Evolutionary conservation across 495 filamentous ascomycete species (phyloP).

Genomic region (Chaetomium tenue): DNA sequence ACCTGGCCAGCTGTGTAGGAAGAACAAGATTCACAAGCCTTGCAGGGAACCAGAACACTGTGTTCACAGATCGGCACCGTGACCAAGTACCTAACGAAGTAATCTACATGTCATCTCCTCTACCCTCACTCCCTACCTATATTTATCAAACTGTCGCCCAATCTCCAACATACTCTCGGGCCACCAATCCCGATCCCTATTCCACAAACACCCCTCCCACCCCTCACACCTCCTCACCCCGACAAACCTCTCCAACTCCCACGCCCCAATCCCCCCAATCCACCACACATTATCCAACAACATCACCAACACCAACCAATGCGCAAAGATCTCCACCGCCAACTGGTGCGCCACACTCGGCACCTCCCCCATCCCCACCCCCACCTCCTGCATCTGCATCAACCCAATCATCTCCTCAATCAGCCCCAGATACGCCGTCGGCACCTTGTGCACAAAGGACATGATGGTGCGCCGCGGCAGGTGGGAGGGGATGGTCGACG

Average conservation of each 20-base stretch:
- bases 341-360: slow-evolving; percentile 29
- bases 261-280: slow-evolving; percentile 37
- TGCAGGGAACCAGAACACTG: too few species aligned
- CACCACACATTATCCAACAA: slow-evolving; percentile 48
- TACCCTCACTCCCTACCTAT: background rate
- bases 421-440: slow-evolving; percentile 22
- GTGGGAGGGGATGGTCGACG: slow-evolving; percentile 24
- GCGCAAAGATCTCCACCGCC: slow-evolving; percentile 46
- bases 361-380: background rate
- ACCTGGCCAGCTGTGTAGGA: too few species aligned
- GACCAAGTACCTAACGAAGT: background rate
- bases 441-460: slow-evolving; percentile 31
- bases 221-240: background rate
- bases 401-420: slow-evolving; percentile 22
- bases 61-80: too few species aligned
- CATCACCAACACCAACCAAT: slow-evolving; percentile 47
- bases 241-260: slow-evolving; percentile 31
- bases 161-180: slow-evolving; percentile 26
- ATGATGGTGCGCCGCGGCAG: slow-evolving; percentile 25
- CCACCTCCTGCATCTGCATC: background rate
- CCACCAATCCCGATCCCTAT: slow-evolving; percentile 25
- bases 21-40: too few species aligned
- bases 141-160: slow-evolving; percentile 19
- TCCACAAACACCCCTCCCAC: slow-evolving; percentile 9
- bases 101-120: background rate